These are phyloP conservation scores for Phragmites australis DNA, from an alignment of 176 grass and related monocot species.

Conservation along the genomic window DNA sequence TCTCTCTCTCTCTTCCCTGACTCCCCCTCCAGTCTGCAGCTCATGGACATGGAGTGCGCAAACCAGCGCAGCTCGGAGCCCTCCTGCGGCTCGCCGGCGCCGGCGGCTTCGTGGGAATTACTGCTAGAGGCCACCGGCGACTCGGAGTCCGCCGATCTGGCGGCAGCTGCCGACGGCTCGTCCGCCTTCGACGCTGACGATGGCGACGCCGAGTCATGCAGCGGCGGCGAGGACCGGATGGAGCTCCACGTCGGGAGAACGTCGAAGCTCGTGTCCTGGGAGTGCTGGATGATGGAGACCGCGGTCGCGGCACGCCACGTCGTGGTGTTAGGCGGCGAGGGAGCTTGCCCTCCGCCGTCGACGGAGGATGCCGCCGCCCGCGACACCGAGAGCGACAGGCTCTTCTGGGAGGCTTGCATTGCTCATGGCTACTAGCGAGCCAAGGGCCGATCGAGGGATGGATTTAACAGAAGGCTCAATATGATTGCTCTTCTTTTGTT, in stretches of 20 bases:
- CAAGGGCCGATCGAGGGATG: background rate
- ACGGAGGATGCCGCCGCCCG: background rate
- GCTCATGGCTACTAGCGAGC: slow-evolving; percentile 46
- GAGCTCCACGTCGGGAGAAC: background rate
- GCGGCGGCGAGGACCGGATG: background rate
- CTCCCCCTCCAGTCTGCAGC: too few species aligned
- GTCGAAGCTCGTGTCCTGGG: slow-evolving; percentile 11
- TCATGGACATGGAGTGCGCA: background rate
- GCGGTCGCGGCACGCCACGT: too few species aligned
- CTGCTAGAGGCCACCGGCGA: slow-evolving; percentile 37
- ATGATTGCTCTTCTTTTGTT: slow-evolving; percentile 11
- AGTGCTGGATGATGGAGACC: slow-evolving; percentile 7
- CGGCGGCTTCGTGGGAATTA: too few species aligned
- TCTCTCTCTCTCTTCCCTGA: too few species aligned
- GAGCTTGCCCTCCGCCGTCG: background rate
- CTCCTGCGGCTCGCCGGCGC: background rate
- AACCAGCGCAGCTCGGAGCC: background rate
- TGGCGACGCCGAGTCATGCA: slow-evolving; percentile 32
- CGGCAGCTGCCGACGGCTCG: background rate
- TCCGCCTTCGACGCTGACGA: background rate
- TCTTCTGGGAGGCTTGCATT: slow-evolving; percentile 55
- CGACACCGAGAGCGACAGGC: slow-evolving; percentile 40
- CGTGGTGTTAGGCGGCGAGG: background rate
- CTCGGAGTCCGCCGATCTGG: slow-evolving; percentile 26
- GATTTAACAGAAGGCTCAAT: background rate